Evolutionary conservation across 2,329 filamentous ascomycete genomes (phyloP).

Genomic region (Achaetomium macrosporum): DNA sequence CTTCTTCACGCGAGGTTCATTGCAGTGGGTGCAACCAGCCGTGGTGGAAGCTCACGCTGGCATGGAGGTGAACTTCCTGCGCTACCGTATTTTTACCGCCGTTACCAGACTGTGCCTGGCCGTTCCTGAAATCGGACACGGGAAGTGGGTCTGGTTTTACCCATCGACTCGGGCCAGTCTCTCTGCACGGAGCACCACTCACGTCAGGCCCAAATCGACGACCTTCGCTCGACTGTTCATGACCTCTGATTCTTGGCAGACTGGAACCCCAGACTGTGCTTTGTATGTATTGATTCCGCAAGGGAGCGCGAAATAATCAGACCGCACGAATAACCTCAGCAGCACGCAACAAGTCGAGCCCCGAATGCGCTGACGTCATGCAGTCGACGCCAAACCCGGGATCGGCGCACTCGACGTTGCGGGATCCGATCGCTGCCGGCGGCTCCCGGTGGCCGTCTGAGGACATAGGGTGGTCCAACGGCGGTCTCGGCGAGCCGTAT

Average conservation of each 20-base stretch:
- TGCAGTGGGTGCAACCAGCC: too few species aligned
- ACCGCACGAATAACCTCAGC: not conserved
- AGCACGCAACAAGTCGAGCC: too few species aligned
- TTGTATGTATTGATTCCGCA: too few species aligned
- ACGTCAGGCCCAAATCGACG: too few species aligned
- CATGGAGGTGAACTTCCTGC: too few species aligned
- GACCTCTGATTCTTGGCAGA: not conserved
- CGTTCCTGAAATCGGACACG: not conserved
- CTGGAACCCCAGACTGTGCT: too few species aligned
- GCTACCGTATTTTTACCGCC: not conserved
- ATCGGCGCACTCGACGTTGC: not conserved
- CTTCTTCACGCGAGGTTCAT: too few species aligned
- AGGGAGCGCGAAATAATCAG: not conserved
- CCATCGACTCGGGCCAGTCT: too few species aligned
- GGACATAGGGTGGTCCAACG: not conserved
- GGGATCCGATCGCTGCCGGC: not conserved
- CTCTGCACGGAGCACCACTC: too few species aligned
- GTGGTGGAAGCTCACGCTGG: too few species aligned
- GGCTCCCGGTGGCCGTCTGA: not conserved
- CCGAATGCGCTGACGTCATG: slow-evolving; percentile 11
- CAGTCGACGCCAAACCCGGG: not conserved
- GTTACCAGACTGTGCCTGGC: too few species aligned
- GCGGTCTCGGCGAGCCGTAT: not conserved
- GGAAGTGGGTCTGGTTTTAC: not conserved
- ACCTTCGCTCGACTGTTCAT: not conserved